Evolutionary conservation across 108 stramenopile genomes (phyloP), one percentile per base, ranked within the genome.

Genomic region (Skeletonema menzelii): DNA sequence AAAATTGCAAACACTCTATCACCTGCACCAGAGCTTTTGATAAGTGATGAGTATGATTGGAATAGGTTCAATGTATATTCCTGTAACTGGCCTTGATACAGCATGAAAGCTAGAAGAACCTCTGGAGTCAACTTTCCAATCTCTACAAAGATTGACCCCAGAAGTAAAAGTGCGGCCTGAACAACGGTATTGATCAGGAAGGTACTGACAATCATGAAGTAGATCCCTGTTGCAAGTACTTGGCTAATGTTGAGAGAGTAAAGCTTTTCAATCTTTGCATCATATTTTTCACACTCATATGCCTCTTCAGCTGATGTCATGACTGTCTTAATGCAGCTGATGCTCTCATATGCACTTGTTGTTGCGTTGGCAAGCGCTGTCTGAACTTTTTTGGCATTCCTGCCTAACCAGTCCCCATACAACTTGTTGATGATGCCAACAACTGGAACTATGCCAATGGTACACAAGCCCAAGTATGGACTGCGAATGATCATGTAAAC

Each of bases 41-140:
- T 82, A 35, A 98, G 69, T 2, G 95, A 93, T 13, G 92, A 87
- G 72, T 95, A 97, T 28, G 90, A 91, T 60, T 92, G 82, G 64
- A 96, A 96, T 24, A 98, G 82, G 73, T 96, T 92, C 80, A 95
- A 66, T 60, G 93, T 93, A 58, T 91, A 38, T 30, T 67, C 80
- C 69, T 92, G 92, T 17, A 98, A 84, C 42, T 92, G 86, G 5
- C 91, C 89, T 75, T 97, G 96, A 79, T 97, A 97, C 37, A 98
- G 86, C 96, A 98, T 97, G 75, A 98, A 98, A 17, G 97, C 92
- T 27, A 98, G 70, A n/a, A 98, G 87, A 10, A 92, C 72, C 55
- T 93, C 92, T 7, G 86, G 67, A 17, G 86, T 84, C 47, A 95
- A 49, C 20, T 60, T 60, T 30, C 84, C 84, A 6, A 82, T 63